Conservation (phyloP, 2,329 filamentous ascomycete genomes). For the Huntiella abstrusa region DNA sequence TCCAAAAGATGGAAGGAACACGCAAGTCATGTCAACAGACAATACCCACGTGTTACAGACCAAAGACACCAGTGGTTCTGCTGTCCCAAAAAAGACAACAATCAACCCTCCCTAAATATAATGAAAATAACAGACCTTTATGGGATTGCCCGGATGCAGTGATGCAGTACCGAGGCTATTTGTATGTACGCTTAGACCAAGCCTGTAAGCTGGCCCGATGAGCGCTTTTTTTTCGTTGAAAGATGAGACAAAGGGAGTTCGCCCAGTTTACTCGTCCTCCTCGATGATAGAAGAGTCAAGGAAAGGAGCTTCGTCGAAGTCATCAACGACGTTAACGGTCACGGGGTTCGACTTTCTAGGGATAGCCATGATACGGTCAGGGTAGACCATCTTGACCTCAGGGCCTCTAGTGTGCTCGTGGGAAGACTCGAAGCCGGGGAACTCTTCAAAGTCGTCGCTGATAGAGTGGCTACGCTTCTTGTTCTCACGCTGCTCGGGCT, state of each 20-base stretch:
- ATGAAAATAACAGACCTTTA: not conserved
- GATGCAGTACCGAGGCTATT: too few relatives aligned
- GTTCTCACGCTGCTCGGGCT: conserved; percentile 13
- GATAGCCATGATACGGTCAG: conserved; percentile 28
- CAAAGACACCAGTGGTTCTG: too few relatives aligned
- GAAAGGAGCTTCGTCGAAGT: conserved; percentile 55
- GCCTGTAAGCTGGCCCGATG: too few relatives aligned
- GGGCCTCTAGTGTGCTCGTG: conserved; percentile 19
- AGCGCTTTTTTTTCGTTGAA: too few relatives aligned
- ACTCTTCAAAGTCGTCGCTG: conserved; percentile 20
- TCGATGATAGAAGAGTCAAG: conserved; percentile 21
- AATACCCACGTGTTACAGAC: not conserved
- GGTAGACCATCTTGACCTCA: conserved; percentile 20
- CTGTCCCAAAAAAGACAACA: too few relatives aligned
- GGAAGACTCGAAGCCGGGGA: not conserved
- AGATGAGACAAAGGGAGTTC: conserved; percentile 42
- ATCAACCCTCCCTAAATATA: not conserved
- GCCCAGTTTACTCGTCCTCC: conserved; percentile 54
- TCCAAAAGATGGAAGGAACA: not conserved
- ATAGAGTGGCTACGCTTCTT: conserved; percentile 29
- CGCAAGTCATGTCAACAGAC: not conserved
- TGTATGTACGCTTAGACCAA: too few relatives aligned
- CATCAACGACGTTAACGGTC: conserved; percentile 18
- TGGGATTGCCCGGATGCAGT: not conserved
- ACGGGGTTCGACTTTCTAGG: conserved; percentile 17